phyloP scores from a whole-genome alignment of 202 grass and related monocot species.

The Bolboschoenoplectus hybrid region DNA sequence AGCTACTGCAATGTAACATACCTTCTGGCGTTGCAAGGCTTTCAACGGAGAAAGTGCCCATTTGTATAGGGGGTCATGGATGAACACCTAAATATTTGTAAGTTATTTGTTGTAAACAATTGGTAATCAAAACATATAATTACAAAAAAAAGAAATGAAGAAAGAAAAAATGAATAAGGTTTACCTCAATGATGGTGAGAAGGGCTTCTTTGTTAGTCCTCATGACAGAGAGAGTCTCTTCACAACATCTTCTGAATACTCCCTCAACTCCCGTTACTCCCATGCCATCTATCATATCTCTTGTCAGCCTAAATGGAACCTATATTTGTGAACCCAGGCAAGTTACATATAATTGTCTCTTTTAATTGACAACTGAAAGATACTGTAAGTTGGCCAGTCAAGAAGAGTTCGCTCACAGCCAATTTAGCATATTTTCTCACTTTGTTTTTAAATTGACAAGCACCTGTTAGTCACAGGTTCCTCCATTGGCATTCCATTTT shows the following conservation, averaged over 20 bases:
- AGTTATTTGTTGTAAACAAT: conserved; percentile 33
- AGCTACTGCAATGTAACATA: conserved; percentile 32
- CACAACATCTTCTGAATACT: conserved; percentile 94
- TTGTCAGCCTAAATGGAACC: conserved; percentile 93
- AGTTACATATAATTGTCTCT: conserved; percentile 6
- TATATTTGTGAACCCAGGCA: conserved; percentile 40
- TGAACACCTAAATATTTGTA: conserved; percentile 61
- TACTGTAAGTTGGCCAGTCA: not conserved
- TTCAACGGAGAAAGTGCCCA: conserved; percentile 97
- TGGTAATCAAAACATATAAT: conserved; percentile 35
- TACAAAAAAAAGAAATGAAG: conserved; percentile 18
- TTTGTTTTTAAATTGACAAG: not conserved
- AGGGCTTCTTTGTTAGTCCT: conserved; percentile 87
- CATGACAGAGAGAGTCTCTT: conserved; percentile 96
- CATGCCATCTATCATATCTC: conserved; percentile 93
- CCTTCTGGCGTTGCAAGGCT: conserved; percentile 95
- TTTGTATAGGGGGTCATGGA: conserved; percentile 97
- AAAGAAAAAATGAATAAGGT: conserved; percentile 32
- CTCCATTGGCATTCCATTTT: conserved; percentile 3
- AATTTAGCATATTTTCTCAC: not conserved
- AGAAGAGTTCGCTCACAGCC: not conserved
- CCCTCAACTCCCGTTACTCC: conserved; percentile 90
- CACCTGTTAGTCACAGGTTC: not conserved
- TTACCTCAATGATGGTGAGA: conserved; percentile 92
- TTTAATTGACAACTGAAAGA: not conserved